Percentiles rank a stretch among this genome's conserved stretches.
Evolutionary conservation across 495 filamentous ascomycete species (phyloP).

Genomic region (Aspergillus ostianus): DNA sequence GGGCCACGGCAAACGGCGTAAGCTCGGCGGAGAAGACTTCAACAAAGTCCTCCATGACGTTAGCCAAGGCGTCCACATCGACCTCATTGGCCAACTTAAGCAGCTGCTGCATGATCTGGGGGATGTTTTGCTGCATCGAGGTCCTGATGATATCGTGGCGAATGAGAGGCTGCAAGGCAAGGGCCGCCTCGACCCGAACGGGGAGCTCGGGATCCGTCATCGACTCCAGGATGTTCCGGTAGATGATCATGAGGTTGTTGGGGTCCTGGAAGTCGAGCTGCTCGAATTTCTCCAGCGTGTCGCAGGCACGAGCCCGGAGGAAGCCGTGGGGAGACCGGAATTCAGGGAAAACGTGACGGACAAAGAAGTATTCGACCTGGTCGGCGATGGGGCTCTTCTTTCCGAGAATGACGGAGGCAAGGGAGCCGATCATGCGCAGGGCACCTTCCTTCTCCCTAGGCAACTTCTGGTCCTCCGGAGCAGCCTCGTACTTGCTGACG

Average conservation of each 20-base stretch:
- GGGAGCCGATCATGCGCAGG: conserved; percentile 92
- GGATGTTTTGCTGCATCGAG: conserved; percentile 96
- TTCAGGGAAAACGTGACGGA: conserved; percentile 96
- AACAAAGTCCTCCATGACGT: conserved; percentile 99
- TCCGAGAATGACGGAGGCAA: conserved; percentile 88
- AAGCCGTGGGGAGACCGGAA: conserved; percentile 92
- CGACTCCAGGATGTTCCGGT: conserved; percentile 93
- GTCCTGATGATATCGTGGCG: conserved; percentile 89
- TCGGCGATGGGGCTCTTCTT: conserved; percentile 98
- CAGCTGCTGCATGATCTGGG: conserved; percentile 99
- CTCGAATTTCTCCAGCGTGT: conserved; percentile 97
- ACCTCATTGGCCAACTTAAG: conserved; percentile 95
- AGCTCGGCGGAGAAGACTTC: conserved; percentile 95
- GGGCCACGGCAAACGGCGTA: conserved; percentile 95
- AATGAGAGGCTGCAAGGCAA: conserved; percentile 93
- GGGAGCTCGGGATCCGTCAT: conserved; percentile 92
- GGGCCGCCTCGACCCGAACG: conserved; percentile 89
- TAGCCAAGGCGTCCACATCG: conserved; percentile 91
- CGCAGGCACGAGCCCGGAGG: conserved; percentile 90
- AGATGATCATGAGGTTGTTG: conserved; percentile 91
- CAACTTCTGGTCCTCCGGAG: conserved; percentile 81
- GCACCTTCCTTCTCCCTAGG: conserved; percentile 96
- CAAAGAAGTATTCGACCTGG: conserved; percentile 98
- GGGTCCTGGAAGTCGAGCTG: conserved; percentile 93
- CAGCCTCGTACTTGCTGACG: conserved; percentile 84